Base-by-base conservation (phyloP, 164 flowering plant genomes). In the Piper betle region DNA sequence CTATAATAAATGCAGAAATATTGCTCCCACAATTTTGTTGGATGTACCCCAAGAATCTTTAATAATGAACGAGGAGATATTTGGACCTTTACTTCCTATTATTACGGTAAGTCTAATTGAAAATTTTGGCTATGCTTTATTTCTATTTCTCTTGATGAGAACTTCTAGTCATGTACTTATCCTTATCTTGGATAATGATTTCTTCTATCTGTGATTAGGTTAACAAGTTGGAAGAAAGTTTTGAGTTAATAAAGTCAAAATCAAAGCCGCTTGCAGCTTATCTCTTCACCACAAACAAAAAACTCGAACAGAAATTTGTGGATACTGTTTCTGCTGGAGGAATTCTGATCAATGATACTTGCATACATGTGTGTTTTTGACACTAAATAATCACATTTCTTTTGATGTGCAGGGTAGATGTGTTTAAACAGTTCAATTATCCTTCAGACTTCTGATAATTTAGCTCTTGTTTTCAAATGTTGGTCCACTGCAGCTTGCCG, bases 261-360 rank as follows among this genome's bases (percentile, higher is more conserved):
- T n/a, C 81, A 57, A 87, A 89, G 83, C 96, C 98, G 39, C 96
- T 92, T 52, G 96, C 98, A 11, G 98, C 98, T 5, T 93, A 89
- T 68, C 66, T 93, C 48, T 89, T 93, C 68, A 86, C 96, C 69
- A 81, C 78, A 59, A 60, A 82, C 74, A 81, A 87, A 72, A 79
- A 72, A 74, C 82, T 93, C 8, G 81, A 83, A 72, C 74, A 87
- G 74, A 65, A 74, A 62, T 93, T 89, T 64, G 87, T 84, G 52
- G 68, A 57, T 16, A 62, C 64, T 4, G 71, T 89, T 59, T 84
- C 94, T 41, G 83, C 97, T 42, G 98, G 96, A 52, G 96, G 91
- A 53, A 33, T 89, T 68, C 70, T 81, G 41, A 73, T 89, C 77
- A 93, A 93, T 62, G 98, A 93, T 64, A 79, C 80, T 41, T 63